Base-by-base conservation (phyloP, 2,329 filamentous ascomycete genomes). In the Aplosporella prunicola region DNA sequence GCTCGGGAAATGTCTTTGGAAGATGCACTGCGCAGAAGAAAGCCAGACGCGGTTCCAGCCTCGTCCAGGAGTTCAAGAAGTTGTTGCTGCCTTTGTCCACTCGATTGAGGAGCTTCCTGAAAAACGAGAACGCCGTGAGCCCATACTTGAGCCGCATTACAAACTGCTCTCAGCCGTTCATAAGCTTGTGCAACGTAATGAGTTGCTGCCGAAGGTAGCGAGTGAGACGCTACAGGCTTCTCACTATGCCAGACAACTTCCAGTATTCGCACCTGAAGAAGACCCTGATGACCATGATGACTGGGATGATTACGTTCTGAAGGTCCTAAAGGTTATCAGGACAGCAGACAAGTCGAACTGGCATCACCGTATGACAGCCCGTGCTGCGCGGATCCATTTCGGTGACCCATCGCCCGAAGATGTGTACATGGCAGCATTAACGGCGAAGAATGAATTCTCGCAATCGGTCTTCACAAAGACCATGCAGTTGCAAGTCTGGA, bases 401-500 rank as follows among this genome's bases (percentile, higher is more conserved):
- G 39, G 34, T n/a, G 69, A 79, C 40, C 71, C 72, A 26, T 55
- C 61, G 2, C 49, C 58, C 9, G 64, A 66, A 32, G 65, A 68
- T 35, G 58, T 69, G n/a, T 40, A 35, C 23, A 50, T 67, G 46
- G 67, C 71, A 9, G 70, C 71, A 5, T 58, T 71, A 10, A 74
- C 72, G 20, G 80, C 82, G 15, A 88, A 87, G 48, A 74, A 80
- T 51, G 83, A 89, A 38, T 74, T 93, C 10, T 88, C 86, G 33
- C 72, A 76, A 36, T 82, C 93, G 27, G 80, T 94, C 37, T 89
- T 94, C 47, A 93, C 88, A 25, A 94, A 94, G 63, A 93, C 86
- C 0, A 93, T 93, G 80, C 80, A 83, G 1, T 79, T 94, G 57
- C 89, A 93, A 52, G 86, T 95, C 4, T 95, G 88, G 88, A 89